A percentile compares a stretch with the other conserved stretches of the same genome.
Conservation (phyloP, 257 asterid genomes). For the Solanum sejunctum region DNA sequence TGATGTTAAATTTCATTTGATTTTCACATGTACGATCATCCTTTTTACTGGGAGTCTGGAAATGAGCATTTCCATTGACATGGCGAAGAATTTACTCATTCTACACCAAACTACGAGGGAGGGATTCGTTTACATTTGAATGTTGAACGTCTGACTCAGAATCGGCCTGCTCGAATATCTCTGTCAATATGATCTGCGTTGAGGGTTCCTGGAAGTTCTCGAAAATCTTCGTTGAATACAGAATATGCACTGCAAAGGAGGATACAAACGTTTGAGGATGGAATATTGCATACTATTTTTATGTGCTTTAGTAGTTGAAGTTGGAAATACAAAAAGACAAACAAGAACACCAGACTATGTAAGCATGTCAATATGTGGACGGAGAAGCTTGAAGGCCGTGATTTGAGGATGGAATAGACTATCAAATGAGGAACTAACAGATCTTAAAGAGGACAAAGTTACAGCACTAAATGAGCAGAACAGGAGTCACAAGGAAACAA, state of each 20-base stretch:
- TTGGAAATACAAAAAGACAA: neutral
- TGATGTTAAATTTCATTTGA: neutral
- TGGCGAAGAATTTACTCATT: neutral
- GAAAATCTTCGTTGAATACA: constrained; percentile 75
- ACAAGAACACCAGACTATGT: neutral
- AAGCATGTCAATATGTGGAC: neutral
- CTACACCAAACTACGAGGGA: neutral
- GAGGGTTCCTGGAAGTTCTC: constrained; percentile 92
- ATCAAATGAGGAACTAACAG: neutral
- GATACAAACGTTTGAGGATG: neutral
- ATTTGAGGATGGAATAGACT: neutral
- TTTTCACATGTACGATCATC: neutral
- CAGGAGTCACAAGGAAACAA: neutral
- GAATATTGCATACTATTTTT: neutral
- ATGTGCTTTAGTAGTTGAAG: neutral
- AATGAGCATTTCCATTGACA: neutral
- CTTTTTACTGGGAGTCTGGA: neutral
- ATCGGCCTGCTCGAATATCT: constrained; percentile 75
- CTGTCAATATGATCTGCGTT: constrained; percentile 86
- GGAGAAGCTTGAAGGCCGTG: neutral
- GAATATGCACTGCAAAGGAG: constrained; percentile 79
- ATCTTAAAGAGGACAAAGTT: neutral
- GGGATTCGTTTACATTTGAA: neutral
- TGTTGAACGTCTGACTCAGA: constrained; percentile 18
- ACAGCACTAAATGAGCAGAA: neutral